phyloP scores from a whole-genome alignment of 1,284 basidiomycete species.

The Microbotryum saponariae region DNA sequence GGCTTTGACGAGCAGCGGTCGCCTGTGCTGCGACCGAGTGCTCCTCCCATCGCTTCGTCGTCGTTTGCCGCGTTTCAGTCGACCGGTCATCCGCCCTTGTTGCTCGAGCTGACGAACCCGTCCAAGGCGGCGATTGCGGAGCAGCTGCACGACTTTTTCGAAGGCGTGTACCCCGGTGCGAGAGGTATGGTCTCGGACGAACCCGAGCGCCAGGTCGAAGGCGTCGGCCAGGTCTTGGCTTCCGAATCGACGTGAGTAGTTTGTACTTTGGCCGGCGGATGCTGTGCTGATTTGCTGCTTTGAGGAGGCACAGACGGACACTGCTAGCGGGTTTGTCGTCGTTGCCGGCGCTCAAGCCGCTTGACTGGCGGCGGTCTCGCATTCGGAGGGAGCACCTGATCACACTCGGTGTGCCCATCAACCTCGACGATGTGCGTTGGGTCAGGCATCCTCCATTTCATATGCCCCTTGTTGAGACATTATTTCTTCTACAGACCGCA shows the following conservation, averaged over 20 bases:
- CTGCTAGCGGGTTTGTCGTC: constrained; percentile 22
- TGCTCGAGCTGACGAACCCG: constrained; percentile 55
- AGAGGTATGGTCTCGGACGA: constrained; percentile 57
- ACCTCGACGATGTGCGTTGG: constrained; percentile 69
- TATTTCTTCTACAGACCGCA: neutral
- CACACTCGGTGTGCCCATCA: constrained; percentile 80
- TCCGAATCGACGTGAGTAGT: constrained; percentile 41
- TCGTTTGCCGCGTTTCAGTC: neutral
- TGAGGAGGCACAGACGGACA: constrained; percentile 9
- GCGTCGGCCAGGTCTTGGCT: constrained; percentile 65
- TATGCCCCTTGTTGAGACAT: neutral
- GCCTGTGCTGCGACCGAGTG: too few species aligned
- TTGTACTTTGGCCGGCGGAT: neutral
- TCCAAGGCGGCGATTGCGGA: constrained; percentile 52
- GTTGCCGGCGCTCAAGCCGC: constrained; percentile 53
- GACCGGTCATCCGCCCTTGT: constrained; percentile 55
- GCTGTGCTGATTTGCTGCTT: neutral
- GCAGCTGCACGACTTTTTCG: constrained; percentile 59
- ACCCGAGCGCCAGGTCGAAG: constrained; percentile 66
- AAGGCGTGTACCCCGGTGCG: constrained; percentile 53
- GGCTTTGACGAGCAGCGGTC: constrained; percentile 24
- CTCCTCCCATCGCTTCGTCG: neutral
- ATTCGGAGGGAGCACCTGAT: constrained; percentile 82
- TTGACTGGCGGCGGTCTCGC: constrained; percentile 83
- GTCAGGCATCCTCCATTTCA: neutral